These are phyloP conservation scores for Friedmanniomyces endolithicus DNA, from an alignment of 495 filamentous ascomycete genomes.

Conservation along the genomic window DNA sequence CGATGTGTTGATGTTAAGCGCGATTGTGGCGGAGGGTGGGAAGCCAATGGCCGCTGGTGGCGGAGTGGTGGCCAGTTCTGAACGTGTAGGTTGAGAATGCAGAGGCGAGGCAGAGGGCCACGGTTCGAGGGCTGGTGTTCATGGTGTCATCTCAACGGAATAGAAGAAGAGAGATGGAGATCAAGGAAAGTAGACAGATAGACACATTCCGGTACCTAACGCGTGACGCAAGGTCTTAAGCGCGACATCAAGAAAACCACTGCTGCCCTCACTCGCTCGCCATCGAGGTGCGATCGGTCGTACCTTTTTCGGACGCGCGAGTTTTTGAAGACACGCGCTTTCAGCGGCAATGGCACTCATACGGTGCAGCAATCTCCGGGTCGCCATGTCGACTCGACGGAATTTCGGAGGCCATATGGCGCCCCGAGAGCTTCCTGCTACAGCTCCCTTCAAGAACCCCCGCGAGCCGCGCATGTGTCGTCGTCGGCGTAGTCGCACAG, in stretches of 20 bases:
- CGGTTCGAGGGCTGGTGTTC: slow-evolving; percentile 10
- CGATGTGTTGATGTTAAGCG: background rate
- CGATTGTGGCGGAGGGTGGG: background rate
- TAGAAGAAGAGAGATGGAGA: background rate
- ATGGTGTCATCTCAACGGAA: slow-evolving; percentile 4
- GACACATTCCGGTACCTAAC: background rate
- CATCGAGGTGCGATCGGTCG: too few species aligned
- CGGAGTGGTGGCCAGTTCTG: background rate
- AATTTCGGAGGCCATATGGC: background rate
- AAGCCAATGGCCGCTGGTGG: background rate
- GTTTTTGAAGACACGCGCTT: too few species aligned
- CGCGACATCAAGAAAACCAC: background rate
- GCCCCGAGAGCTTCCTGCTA: too few species aligned
- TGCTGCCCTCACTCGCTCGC: too few species aligned
- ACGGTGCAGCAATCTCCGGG: too few species aligned
- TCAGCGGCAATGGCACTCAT: too few species aligned
- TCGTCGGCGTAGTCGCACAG: background rate
- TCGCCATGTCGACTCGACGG: background rate
- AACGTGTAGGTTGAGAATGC: slow-evolving; percentile 14
- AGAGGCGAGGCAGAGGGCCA: slow-evolving; percentile 18
- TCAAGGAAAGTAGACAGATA: background rate
- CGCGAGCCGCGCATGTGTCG: background rate
- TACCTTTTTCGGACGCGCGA: too few species aligned
- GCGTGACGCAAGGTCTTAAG: background rate
- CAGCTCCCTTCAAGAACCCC: too few species aligned